These are phyloP conservation scores for Sungouiella blattae DNA, from an alignment of 805 yeast species.

Conservation along the genomic window DNA sequence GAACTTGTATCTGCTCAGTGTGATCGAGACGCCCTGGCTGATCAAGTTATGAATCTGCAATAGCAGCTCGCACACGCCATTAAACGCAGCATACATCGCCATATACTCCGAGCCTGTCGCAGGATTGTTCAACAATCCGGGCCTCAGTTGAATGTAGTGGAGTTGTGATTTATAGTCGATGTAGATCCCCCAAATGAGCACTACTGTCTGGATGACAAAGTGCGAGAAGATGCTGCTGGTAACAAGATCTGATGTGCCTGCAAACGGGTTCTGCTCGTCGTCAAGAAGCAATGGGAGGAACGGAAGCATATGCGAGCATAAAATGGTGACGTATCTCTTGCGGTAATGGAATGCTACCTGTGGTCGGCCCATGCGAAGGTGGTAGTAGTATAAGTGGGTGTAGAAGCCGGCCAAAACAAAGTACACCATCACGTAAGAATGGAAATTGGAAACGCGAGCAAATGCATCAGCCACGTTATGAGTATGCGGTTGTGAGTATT, in stretches of 20 bases:
- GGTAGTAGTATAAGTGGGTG: constrained; percentile 1
- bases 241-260: constrained; percentile 1
- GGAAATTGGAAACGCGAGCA: neutral
- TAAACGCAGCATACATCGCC: neutral
- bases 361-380: neutral
- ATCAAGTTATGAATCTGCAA: neutral
- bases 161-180: neutral
- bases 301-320: neutral
- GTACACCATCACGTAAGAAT: neutral
- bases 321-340: neutral
- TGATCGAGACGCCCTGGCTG: neutral
- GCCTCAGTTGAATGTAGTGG: neutral
- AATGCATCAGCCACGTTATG: constrained; percentile 1
- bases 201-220: constrained; percentile 1
- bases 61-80: neutral
- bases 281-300: neutral
- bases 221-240: neutral
- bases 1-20: neutral
- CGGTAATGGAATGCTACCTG: neutral
- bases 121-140: neutral
- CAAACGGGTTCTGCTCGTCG: neutral
- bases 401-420: neutral
- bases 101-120: neutral
- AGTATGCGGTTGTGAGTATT: neutral
- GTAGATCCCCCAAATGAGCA: constrained; percentile 1